Evolutionary conservation across 2,329 filamentous ascomycete genomes (phyloP), one percentile per base, ranked within the genome.

Genomic region (Neophaeococcomyces aloes): DNA sequence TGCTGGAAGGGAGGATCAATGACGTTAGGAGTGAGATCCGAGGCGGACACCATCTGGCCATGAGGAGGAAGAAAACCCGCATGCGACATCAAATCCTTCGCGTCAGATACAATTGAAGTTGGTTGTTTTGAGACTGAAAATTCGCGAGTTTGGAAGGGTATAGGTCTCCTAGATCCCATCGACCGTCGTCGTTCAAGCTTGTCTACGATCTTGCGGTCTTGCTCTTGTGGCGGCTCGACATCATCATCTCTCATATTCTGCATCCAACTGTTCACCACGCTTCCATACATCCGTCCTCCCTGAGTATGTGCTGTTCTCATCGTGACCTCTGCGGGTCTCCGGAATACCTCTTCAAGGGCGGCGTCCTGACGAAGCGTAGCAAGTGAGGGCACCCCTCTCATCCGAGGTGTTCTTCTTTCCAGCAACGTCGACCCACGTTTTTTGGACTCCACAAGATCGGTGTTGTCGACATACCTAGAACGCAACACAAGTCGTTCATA

Each of bases 201-300:
- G 53, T 79, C 75, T 2, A 79, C 65, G 8, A 77, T 66, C 2
- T 72, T 74, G 7, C 68, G 69, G 44, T 78, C 72, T 53, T 81
- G 72, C 54, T 81, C 78, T 48, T 74, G 66, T 7, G 78, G 78
- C 11, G 76, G 72, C 46, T 65, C 69, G 18, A 70, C 67, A 38
- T 68, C 68, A 31, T 74, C 72, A 25, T 60, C 70, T 15, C 72
- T 74, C 56, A 79, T 72, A 15, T 64, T 66, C 47, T 87, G 84
- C 84, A 95, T 94, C 88, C 88, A 95, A 53, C 84, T 81, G 21
- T 83, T 80, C 40, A 95, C 87, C 0, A 86, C 84, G 47, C 81
- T 87, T 51, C 83, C 82, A 1, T 82, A 86, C 59, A 87, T 82
- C 29, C 77, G 75, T 48, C 79, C 74, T 52, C 85, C 80, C 21